These are phyloP conservation scores for Vicia faba DNA, from an alignment of 306 rosid species.

Conservation along the genomic window DNA sequence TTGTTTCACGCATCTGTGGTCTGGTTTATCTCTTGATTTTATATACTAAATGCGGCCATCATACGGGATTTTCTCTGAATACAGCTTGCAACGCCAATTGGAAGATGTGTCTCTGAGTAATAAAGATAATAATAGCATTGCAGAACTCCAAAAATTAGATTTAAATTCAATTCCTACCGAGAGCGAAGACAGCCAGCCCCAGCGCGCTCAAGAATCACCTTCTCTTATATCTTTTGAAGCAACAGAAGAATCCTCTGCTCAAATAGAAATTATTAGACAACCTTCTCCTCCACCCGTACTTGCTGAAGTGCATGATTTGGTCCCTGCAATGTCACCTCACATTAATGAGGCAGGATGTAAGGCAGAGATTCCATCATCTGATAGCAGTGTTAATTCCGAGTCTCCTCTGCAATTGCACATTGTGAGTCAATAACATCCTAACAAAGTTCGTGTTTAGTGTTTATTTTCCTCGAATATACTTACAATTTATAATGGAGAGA, in stretches of 20 bases:
- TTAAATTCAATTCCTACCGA: slow-evolving; percentile 43
- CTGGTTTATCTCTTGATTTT: slow-evolving; percentile 28
- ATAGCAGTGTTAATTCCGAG: slow-evolving; percentile 62
- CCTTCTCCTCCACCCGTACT: slow-evolving; percentile 96
- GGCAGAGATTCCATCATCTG: slow-evolving; percentile 48
- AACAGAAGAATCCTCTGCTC: slow-evolving; percentile 55
- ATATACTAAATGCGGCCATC: slow-evolving; percentile 16
- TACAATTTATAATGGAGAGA: background rate
- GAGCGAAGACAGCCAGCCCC: slow-evolving; percentile 46
- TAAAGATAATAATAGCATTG: slow-evolving; percentile 48
- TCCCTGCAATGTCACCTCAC: slow-evolving; percentile 67
- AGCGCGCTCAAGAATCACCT: slow-evolving; percentile 48
- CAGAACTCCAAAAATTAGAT: slow-evolving; percentile 47
- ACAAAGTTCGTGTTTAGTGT: slow-evolving; percentile 28
- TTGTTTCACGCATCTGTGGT: slow-evolving; percentile 29
- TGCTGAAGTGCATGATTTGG: slow-evolving; percentile 84
- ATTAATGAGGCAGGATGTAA: slow-evolving; percentile 52
- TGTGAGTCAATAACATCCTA: slow-evolving; percentile 48
- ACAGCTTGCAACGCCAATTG: slow-evolving; percentile 60
- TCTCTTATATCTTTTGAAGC: slow-evolving; percentile 87
- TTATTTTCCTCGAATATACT: slow-evolving; percentile 28
- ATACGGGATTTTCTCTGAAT: slow-evolving; percentile 37
- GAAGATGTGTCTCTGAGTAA: slow-evolving; percentile 45
- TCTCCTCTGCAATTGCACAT: slow-evolving; percentile 81
- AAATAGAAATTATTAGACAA: slow-evolving; percentile 68